These are phyloP conservation scores for Phyllosticta ampelicida DNA, from an alignment of 2,329 filamentous ascomycete species.

Conservation along the genomic window DNA sequence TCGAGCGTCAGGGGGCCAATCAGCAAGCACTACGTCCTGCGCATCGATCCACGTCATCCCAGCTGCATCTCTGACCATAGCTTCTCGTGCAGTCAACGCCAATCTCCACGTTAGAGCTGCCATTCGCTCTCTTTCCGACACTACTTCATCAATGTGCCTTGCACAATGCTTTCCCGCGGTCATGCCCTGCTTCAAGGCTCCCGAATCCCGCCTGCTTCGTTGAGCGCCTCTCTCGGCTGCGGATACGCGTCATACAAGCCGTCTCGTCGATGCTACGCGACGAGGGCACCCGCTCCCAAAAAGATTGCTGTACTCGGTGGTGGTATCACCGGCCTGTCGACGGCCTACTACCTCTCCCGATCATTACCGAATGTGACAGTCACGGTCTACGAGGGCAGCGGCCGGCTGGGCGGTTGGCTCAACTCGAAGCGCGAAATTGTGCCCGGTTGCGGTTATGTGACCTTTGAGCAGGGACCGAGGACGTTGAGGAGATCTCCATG, in stretches of 20 bases:
- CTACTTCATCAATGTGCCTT: constrained; percentile 14
- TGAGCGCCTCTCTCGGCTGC: not conserved
- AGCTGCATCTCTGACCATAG: not conserved
- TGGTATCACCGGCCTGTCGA: constrained; percentile 41
- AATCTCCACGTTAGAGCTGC: not conserved
- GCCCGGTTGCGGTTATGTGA: constrained; percentile 46
- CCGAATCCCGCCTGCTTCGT: not conserved
- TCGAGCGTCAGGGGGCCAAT: not conserved
- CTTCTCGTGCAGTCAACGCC: not conserved
- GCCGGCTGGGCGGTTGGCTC: constrained; percentile 74
- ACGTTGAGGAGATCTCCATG: constrained; percentile 53
- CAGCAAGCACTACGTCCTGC: not conserved
- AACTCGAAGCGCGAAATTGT: constrained; percentile 53
- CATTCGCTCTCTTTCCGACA: not conserved
- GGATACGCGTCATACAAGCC: not conserved
- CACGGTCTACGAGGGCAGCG: constrained; percentile 66
- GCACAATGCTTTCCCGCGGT: constrained; percentile 28
- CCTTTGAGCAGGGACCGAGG: constrained; percentile 78
- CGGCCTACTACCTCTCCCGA: constrained; percentile 59
- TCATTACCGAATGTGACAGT: constrained; percentile 59
- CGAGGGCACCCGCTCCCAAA: constrained; percentile 15
- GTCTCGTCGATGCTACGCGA: constrained; percentile 20
- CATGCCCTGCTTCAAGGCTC: constrained; percentile 19
- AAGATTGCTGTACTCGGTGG: constrained; percentile 42
- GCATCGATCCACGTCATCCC: not conserved